Conservation (phyloP, 2,329 filamentous ascomycete genomes). For the Alternaria burnsii region DNA sequence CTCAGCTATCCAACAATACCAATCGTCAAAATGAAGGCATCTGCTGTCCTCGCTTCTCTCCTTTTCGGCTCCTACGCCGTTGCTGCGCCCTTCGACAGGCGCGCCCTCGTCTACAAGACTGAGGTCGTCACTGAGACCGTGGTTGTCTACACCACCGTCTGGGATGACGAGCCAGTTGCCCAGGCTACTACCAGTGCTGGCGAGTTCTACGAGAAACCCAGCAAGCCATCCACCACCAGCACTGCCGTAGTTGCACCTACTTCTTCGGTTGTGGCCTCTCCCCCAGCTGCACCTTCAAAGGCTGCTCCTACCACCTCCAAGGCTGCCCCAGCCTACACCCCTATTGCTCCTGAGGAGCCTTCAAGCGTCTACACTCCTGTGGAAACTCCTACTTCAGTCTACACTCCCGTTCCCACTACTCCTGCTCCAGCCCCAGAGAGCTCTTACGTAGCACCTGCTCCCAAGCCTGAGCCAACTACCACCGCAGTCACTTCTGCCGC, state of each 20-base stretch:
- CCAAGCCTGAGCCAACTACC: conserved; percentile 18
- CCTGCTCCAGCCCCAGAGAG: conserved; percentile 18
- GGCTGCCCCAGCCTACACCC: conserved; percentile 21
- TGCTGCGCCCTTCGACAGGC: conserved; percentile 46
- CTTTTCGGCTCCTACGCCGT: conserved; percentile 47
- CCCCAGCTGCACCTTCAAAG: conserved; percentile 19
- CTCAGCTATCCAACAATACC: conserved; percentile 20
- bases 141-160: conserved; percentile 49
- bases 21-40: conserved; percentile 46
- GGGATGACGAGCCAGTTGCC: conserved; percentile 32
- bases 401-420: conserved; percentile 12
- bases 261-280: conserved; percentile 17
- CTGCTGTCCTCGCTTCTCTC: conserved; percentile 45
- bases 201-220: conserved; percentile 36
- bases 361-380: conserved; percentile 24
- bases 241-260: conserved; percentile 22
- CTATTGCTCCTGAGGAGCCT: conserved; percentile 17
- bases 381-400: conserved; percentile 15
- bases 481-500: not conserved
- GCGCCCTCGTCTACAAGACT: conserved; percentile 46
- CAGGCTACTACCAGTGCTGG: conserved; percentile 31
- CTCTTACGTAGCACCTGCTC: conserved; percentile 12
- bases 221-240: conserved; percentile 30
- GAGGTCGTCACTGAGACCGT: conserved; percentile 46
- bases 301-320: conserved; percentile 2